Conservation (phyloP, 345 rosid genomes). For the Noccaea bulbosa region DNA sequence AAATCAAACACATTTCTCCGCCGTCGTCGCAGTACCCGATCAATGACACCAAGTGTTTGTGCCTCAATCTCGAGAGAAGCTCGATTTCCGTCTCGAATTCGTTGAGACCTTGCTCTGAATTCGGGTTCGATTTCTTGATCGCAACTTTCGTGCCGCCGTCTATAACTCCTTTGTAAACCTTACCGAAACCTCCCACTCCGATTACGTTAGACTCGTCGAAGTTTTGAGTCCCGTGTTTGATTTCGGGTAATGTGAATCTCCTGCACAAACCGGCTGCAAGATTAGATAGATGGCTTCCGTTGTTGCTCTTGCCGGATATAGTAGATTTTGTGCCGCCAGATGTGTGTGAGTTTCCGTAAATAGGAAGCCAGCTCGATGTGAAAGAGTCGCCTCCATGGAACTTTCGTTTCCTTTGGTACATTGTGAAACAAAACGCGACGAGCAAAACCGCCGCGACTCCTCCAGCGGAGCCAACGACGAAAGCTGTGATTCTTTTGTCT, state of each 20-base stretch:
- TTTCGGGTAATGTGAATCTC: constrained; percentile 68
- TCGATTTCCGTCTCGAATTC: constrained; percentile 87
- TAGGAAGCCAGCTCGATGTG: constrained; percentile 71
- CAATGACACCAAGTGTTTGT: constrained; percentile 88
- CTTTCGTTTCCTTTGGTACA: constrained; percentile 47
- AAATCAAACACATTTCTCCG: constrained; percentile 84
- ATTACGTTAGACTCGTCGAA: constrained; percentile 71
- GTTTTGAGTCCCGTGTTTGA: constrained; percentile 63
- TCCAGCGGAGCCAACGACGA: constrained; percentile 62
- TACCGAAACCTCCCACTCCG: constrained; percentile 93
- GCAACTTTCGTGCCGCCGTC: constrained; percentile 73
- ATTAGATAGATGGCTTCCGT: constrained; percentile 54
- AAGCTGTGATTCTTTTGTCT: constrained; percentile 29
- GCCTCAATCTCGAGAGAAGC: constrained; percentile 86
- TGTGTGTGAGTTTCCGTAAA: constrained; percentile 61
- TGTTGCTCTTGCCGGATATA: constrained; percentile 49
- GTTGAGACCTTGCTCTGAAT: constrained; percentile 81
- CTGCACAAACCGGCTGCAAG: constrained; percentile 73
- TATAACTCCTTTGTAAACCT: constrained; percentile 78
- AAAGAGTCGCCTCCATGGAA: constrained; percentile 46
- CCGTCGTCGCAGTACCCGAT: constrained; percentile 89
- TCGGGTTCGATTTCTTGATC: constrained; percentile 81
- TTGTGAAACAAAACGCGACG: constrained; percentile 55
- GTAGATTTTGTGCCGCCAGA: constrained; percentile 57
- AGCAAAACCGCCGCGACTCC: constrained; percentile 60